Base-by-base conservation (phyloP, 2,329 filamentous ascomycete species). In the Berkeleyomyces rouxiae region DNA sequence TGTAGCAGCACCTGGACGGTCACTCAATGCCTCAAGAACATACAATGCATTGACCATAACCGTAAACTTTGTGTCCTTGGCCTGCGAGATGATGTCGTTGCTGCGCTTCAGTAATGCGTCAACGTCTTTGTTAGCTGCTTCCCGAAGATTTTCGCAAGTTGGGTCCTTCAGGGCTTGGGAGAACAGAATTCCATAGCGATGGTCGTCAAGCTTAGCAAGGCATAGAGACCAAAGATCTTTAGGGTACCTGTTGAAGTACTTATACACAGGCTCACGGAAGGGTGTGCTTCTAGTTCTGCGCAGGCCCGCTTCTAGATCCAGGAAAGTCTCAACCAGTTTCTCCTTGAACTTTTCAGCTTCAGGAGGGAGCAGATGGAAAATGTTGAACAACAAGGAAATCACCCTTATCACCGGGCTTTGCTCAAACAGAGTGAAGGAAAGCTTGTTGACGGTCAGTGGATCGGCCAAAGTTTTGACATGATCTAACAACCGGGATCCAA, bases 381-480 rank as follows among this genome's bases (percentile, higher is more conserved):
- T 92, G 70, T 96, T 93, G 72, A 99, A 87, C 61, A 97, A 95
- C 0, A 92, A 89, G 2, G 90, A 88, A 44, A 97, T 90, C 57
- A 97, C 87, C 74, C 93, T 95, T 86, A 99, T 96, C 68, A 89
- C 85, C 11, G 83, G 82, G 68, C 93, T 88, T 70, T 97, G 91
- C 72, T 99, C 95, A 64, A 97, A 89, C 67, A 96, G 85, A 1
- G 87, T 91, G 72, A 99, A 99, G 0, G 92, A 96, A 1, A 93
- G 88, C 69, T 91, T 89, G 71, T 97, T 91, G 67, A 97, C 76
- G 11, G 84, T 81, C 60, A 78, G 80, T 2, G 88, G 82, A 64
- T 96, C 90, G 0, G 92, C 91, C 66, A 99, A 90, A 9, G 86
- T 82, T 70, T 92, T 92, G 74, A 96, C 87, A 69, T 99, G 93